Conservation (phyloP, 768 basidiomycete species). For the Pulveroboletus sp. region DNA sequence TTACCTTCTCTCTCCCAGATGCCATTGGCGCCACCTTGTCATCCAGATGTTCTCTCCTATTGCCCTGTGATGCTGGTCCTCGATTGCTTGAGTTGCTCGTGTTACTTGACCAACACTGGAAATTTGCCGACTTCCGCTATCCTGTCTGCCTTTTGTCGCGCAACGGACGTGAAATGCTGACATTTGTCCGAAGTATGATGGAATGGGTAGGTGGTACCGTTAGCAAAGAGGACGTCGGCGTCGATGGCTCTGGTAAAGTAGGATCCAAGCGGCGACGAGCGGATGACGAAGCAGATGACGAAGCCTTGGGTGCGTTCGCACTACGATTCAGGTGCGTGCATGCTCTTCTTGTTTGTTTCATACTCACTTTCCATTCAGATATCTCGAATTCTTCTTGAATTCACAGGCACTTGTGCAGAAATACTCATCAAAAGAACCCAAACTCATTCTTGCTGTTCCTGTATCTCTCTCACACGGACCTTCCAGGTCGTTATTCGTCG, state of each 20-base stretch:
- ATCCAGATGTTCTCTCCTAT: conserved; percentile 73
- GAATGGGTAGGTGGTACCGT: conserved; percentile 98
- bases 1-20: conserved; percentile 43
- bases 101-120: conserved; percentile 96
- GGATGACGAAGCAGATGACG: conserved; percentile 74
- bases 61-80: conserved; percentile 92
- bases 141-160: conserved; percentile 93
- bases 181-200: conserved; percentile 94
- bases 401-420: conserved; percentile 75
- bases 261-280: conserved; percentile 50
- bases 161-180: conserved; percentile 89
- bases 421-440: conserved; percentile 84
- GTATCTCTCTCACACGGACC: conserved; percentile 90
- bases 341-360: not conserved
- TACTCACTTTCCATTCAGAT: conserved; percentile 41
- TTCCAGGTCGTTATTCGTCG: conserved; percentile 78
- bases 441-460: conserved; percentile 90
- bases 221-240: conserved; percentile 86
- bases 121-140: conserved; percentile 73
- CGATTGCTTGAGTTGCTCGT: conserved; percentile 95
- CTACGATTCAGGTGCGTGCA: conserved; percentile 79
- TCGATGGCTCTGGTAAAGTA: conserved; percentile 57
- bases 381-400: conserved; percentile 88
- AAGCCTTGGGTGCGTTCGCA: conserved; percentile 78
- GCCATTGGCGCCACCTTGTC: conserved; percentile 83